phyloP scores from a whole-genome alignment of 768 basidiomycete genomes.

The Lactifluus hygrophoroides region DNA sequence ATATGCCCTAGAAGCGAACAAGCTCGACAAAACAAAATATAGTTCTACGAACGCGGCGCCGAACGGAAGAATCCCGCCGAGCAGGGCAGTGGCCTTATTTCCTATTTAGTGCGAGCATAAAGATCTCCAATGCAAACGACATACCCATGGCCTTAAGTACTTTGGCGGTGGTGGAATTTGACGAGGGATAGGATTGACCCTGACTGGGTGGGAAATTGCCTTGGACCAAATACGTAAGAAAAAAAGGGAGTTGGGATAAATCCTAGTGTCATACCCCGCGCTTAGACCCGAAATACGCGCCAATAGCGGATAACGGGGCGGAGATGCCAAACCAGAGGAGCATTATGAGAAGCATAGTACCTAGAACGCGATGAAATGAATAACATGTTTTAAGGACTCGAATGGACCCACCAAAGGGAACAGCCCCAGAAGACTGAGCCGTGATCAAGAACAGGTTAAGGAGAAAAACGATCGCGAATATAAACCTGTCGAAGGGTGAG shows the following conservation, averaged over 20 bases:
- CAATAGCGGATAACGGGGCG: slow-evolving; percentile 78
- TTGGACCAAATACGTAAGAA: slow-evolving; percentile 27
- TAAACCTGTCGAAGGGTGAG: slow-evolving; percentile 38
- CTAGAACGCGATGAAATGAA: slow-evolving; percentile 28
- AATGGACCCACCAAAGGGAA: slow-evolving; percentile 69
- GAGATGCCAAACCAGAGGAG: slow-evolving; percentile 92
- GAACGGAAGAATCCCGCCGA: slow-evolving; percentile 91
- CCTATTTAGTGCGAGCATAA: neutral
- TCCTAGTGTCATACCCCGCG: slow-evolving; percentile 59
- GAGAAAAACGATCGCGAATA: slow-evolving; percentile 83
- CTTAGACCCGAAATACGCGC: slow-evolving; percentile 78
- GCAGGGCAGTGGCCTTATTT: slow-evolving; percentile 51
- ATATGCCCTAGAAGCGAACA: slow-evolving; percentile 88
- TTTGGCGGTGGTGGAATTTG: slow-evolving; percentile 86
- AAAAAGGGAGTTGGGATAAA: neutral
- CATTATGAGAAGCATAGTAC: slow-evolving; percentile 78
- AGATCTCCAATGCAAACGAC: slow-evolving; percentile 20
- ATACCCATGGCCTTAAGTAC: slow-evolving; percentile 76
- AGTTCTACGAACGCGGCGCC: slow-evolving; percentile 94
- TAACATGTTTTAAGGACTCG: neutral
- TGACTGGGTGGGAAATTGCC: slow-evolving; percentile 72
- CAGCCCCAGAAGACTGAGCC: slow-evolving; percentile 86
- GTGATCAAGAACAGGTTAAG: slow-evolving; percentile 83
- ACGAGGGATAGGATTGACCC: slow-evolving; percentile 90
- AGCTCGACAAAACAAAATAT: slow-evolving; percentile 83